These are phyloP conservation scores for Heterococcus sp. DNA, from an alignment of 108 stramenopile species.

Conservation along the genomic window DNA sequence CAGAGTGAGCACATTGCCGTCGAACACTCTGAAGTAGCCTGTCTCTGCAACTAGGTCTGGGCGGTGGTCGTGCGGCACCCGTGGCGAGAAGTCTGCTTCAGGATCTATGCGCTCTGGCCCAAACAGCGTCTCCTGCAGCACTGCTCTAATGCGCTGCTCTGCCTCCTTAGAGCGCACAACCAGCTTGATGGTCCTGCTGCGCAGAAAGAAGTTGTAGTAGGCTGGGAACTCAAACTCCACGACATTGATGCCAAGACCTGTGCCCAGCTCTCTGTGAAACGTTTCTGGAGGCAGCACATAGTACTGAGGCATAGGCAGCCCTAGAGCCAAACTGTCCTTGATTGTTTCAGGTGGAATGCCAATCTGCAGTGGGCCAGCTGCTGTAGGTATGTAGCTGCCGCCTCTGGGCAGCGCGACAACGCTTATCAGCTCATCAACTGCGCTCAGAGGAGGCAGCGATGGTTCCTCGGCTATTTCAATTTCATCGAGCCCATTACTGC, in stretches of 20 bases:
- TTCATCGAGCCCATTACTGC: too few relatives aligned
- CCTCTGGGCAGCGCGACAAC: slow-evolving; percentile 31
- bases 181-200: slow-evolving; percentile 22
- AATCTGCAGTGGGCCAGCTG: slow-evolving; percentile 58
- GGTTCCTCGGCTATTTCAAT: too few relatives aligned
- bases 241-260: slow-evolving; percentile 81
- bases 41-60: slow-evolving; percentile 82
- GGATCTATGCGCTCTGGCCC: slow-evolving; percentile 36
- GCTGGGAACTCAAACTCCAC: slow-evolving; percentile 94
- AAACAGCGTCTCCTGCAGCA: slow-evolving; percentile 54
- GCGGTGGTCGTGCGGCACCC: slow-evolving; percentile 71
- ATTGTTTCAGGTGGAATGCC: slow-evolving; percentile 93
- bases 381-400: slow-evolving; percentile 36
- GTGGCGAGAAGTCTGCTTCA: slow-evolving; percentile 67
- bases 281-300: slow-evolving; percentile 87
- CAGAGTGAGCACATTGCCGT: slow-evolving; percentile 66
- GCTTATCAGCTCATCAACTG: not conserved
- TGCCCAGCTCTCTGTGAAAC: slow-evolving; percentile 82
- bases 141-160: slow-evolving; percentile 34
- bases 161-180: slow-evolving; percentile 31
- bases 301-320: slow-evolving; percentile 71
- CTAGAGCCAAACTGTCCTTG: slow-evolving; percentile 85
- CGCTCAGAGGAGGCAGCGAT: not conserved
- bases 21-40: slow-evolving; percentile 75
- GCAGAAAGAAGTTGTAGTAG: slow-evolving; percentile 85